Evolutionary conservation across 2,329 filamentous ascomycete genomes (phyloP).

Genomic region (Incumbomyces delicatus): DNA sequence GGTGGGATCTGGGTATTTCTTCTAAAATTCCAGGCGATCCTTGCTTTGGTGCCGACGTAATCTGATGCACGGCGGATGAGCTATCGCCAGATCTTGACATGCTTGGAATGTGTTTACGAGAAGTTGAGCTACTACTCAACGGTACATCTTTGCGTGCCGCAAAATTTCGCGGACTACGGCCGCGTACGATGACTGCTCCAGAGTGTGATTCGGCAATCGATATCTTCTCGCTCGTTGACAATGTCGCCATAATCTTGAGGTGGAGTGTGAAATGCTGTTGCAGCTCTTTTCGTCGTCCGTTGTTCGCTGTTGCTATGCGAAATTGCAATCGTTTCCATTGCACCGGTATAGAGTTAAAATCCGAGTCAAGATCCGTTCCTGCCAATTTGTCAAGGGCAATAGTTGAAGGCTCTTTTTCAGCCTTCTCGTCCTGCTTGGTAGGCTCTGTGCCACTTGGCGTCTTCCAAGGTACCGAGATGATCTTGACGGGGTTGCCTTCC

Average conservation of each 20-base stretch:
- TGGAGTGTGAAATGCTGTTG: constrained; percentile 93
- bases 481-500: constrained; percentile 80
- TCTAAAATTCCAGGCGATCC: constrained; percentile 12
- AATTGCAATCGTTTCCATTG: constrained; percentile 93
- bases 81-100: constrained; percentile 12
- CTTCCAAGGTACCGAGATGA: constrained; percentile 97
- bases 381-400: constrained; percentile 61
- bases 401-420: constrained; percentile 76
- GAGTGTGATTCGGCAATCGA: constrained; percentile 76
- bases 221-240: constrained; percentile 73
- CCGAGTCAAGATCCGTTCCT: constrained; percentile 63
- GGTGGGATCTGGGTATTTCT: constrained; percentile 11
- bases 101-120: constrained; percentile 57
- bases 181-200: constrained; percentile 84
- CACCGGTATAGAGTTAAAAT: constrained; percentile 83
- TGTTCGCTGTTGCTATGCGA: constrained; percentile 90
- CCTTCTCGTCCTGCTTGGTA: constrained; percentile 46
- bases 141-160: constrained; percentile 89
- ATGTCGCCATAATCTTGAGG: constrained; percentile 72
- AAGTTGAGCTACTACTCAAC: constrained; percentile 66
- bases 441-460: constrained; percentile 66
- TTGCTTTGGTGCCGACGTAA: constrained; percentile 19
- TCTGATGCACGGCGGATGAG: constrained; percentile 17
- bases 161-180: constrained; percentile 88
- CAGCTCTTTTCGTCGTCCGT: constrained; percentile 84